Conservation (phyloP, 2,329 filamentous ascomycete genomes). For the Exophiala dermatitidis region DNA sequence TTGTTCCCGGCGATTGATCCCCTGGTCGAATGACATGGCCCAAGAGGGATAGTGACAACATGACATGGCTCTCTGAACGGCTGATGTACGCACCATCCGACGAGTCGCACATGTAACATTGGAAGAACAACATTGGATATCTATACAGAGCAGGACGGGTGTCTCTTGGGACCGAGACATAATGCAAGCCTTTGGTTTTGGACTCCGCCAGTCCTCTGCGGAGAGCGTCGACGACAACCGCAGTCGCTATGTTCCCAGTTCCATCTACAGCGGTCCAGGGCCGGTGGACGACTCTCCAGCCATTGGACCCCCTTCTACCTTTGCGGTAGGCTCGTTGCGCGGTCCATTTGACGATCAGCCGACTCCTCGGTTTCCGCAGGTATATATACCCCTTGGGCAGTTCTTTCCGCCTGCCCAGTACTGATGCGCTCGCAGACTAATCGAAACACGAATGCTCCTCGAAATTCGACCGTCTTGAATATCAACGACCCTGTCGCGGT, state of each 20-base stretch:
- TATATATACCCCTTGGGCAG: constrained; percentile 3
- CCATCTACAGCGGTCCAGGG: constrained; percentile 24
- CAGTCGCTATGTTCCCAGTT: constrained; percentile 36
- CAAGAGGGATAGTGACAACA: background rate
- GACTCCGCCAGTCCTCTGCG: constrained; percentile 18
- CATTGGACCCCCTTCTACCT: constrained; percentile 7
- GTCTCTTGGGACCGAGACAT: background rate
- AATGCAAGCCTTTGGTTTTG: constrained; percentile 25
- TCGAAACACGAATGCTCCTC: constrained; percentile 2
- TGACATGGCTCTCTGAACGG: background rate
- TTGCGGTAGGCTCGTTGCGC: constrained; percentile 17
- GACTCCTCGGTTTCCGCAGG: constrained; percentile 14
- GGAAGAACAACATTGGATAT: constrained; percentile 10
- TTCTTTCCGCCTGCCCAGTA: background rate
- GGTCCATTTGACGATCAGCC: constrained; percentile 19
- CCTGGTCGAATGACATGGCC: background rate
- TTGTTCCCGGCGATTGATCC: background rate
- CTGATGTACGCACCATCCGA: background rate
- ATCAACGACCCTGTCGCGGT: constrained; percentile 62
- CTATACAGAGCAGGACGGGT: constrained; percentile 4
- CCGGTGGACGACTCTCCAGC: constrained; percentile 23
- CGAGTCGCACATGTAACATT: background rate
- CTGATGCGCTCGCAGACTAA: constrained; percentile 2
- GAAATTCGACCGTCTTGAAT: constrained; percentile 28
- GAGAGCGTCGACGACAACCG: constrained; percentile 22